A percentile compares a stretch with the other conserved stretches of the same genome.
phyloP scores from a whole-genome alignment of 148 eudicot genomes.

The Chenopodium berlandieri region DNA sequence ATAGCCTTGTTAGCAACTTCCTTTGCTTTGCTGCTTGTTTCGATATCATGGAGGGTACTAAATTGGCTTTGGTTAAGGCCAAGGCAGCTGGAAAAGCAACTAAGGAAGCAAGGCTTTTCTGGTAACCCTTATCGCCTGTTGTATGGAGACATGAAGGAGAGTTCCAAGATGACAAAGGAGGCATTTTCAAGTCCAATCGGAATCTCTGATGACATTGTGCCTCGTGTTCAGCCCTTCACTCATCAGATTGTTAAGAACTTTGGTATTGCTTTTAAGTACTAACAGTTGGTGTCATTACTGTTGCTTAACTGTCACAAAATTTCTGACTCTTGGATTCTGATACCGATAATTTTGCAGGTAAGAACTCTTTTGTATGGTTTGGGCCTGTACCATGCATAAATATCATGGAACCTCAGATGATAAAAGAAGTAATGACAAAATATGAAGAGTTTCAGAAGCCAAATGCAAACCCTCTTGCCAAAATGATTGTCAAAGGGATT shows the following conservation, averaged over 20 bases:
- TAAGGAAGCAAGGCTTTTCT: slow-evolving; percentile 30
- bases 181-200: slow-evolving; percentile 31
- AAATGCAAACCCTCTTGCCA: slow-evolving; percentile 32
- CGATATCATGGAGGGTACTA: slow-evolving; percentile 25
- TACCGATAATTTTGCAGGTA: slow-evolving; percentile 25
- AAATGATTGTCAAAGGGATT: slow-evolving; percentile 31
- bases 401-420: slow-evolving; percentile 36
- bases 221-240: slow-evolving; percentile 36
- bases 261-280: slow-evolving; percentile 17
- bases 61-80: slow-evolving; percentile 40
- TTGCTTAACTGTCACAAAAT: not conserved
- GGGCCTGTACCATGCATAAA: slow-evolving; percentile 36
- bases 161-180: slow-evolving; percentile 24
- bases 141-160: slow-evolving; percentile 35
- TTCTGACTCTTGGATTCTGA: not conserved
- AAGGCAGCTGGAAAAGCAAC: slow-evolving; percentile 29
- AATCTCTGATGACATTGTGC: slow-evolving; percentile 18
- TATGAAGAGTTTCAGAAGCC: slow-evolving; percentile 41
- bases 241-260: slow-evolving; percentile 23
- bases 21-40: slow-evolving; percentile 7
- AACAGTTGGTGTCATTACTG: not conserved
- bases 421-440: slow-evolving; percentile 31
- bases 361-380: slow-evolving; percentile 37
- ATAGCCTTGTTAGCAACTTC: slow-evolving; percentile 17
- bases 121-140: slow-evolving; percentile 35